Conservation (phyloP, 2,329 filamentous ascomycete genomes). For the Alternaria hordeiaustralica region DNA sequence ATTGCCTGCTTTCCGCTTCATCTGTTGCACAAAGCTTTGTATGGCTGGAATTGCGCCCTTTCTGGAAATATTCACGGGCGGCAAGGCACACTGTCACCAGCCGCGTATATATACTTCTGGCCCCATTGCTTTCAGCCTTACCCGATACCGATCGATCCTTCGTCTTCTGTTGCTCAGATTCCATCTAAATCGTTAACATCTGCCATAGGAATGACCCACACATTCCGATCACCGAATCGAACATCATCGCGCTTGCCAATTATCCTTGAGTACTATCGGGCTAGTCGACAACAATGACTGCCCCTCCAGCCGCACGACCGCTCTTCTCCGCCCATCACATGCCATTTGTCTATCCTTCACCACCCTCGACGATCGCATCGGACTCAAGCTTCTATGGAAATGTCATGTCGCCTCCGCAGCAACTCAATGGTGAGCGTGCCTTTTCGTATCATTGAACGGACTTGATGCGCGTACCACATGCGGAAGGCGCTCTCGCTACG, state of each 20-base stretch:
- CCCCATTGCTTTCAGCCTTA: slow-evolving; percentile 32
- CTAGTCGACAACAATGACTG: slow-evolving; percentile 28
- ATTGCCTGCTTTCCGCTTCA: slow-evolving; percentile 3
- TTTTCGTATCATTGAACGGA: slow-evolving; percentile 10
- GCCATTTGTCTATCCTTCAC: slow-evolving; percentile 27
- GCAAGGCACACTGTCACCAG: slow-evolving; percentile 3
- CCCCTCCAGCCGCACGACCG: slow-evolving; percentile 29
- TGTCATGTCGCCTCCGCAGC: slow-evolving; percentile 30
- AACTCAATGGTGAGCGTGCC: slow-evolving; percentile 30
- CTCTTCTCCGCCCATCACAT: slow-evolving; percentile 30
- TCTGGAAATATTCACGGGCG: slow-evolving; percentile 11
- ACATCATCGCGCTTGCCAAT: slow-evolving; percentile 1
- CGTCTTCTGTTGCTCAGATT: background rate
- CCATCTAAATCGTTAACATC: background rate
- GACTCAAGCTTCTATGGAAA: slow-evolving; percentile 30
- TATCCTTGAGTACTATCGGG: slow-evolving; percentile 8
- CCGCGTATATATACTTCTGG: slow-evolving; percentile 20
- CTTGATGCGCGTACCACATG: background rate
- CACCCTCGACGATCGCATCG: slow-evolving; percentile 28
- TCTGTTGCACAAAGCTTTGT: slow-evolving; percentile 7
- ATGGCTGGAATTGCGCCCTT: slow-evolving; percentile 11
- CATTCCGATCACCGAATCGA: slow-evolving; percentile 1
- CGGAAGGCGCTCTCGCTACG: slow-evolving; percentile 1
- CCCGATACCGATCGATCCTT: slow-evolving; percentile 19
- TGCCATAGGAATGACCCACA: slow-evolving; percentile 15